A percentile compares a stretch with the other conserved stretches of the same genome.
Conservation (phyloP, 192 early-diverging fungal genomes). For the Coemansia sp. region DNA sequence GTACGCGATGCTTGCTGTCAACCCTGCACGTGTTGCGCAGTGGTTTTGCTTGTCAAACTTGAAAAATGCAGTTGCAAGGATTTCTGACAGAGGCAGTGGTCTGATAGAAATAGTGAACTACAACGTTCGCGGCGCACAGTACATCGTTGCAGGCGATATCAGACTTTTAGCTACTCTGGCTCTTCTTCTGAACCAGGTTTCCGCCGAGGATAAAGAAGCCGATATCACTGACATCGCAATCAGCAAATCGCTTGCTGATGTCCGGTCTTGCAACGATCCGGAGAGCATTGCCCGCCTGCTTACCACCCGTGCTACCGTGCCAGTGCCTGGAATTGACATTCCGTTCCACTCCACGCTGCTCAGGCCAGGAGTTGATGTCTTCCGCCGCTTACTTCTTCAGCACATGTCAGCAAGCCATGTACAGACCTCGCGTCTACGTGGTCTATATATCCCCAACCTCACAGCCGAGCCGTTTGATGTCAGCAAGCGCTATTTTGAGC, state of each 20-base stretch:
- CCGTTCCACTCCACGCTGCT: conserved; percentile 95
- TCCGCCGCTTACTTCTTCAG: conserved; percentile 2
- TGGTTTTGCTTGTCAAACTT: conserved; percentile 76
- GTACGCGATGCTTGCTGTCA: conserved; percentile 93
- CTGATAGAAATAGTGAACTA: conserved; percentile 94
- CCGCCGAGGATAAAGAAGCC: no score
- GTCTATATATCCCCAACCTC: conserved; percentile 93
- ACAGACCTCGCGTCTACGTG: conserved; percentile 66
- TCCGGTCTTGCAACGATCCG: conserved; percentile 19
- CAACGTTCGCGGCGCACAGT: conserved; percentile 93
- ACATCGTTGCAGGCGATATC: conserved; percentile 86
- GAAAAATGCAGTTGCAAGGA: conserved; percentile 51
- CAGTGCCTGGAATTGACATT: conserved; percentile 88
- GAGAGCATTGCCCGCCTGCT: conserved; percentile 66
- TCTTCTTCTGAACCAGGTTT: conserved; percentile 70
- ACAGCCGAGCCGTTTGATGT: conserved; percentile 87
- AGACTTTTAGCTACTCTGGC: conserved; percentile 73
- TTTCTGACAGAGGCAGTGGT: conserved; percentile 61
- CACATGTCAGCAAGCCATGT: conserved; percentile 42
- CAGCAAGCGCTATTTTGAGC: conserved; percentile 69
- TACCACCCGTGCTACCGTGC: conserved; percentile 85
- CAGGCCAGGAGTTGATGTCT: conserved; percentile 15
- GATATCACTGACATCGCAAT: no score
- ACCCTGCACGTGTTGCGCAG: conserved; percentile 76
- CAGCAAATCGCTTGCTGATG: neutral